Evolutionary conservation across 2,329 filamentous ascomycete species (phyloP).

Genomic region (Hypoxylon rubiginosum): DNA sequence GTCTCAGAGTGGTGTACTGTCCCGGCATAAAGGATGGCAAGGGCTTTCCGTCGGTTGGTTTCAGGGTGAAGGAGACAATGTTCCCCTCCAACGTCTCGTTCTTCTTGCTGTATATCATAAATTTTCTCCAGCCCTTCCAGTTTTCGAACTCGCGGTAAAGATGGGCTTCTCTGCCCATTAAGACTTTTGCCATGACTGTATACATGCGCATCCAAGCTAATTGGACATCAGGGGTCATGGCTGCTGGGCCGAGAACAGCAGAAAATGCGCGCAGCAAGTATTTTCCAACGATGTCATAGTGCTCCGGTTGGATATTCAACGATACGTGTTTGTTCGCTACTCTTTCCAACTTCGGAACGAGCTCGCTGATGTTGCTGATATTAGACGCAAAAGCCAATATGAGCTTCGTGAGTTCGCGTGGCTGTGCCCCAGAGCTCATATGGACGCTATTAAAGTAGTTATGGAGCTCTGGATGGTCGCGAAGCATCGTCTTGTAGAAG

Average conservation of each 20-base stretch:
- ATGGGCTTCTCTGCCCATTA: conserved; percentile 74
- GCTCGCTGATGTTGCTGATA: conserved; percentile 72
- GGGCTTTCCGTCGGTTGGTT: conserved; percentile 70
- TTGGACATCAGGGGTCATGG: conserved; percentile 73
- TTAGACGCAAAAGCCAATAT: conserved; percentile 79
- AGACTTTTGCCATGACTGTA: conserved; percentile 78
- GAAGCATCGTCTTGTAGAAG: conserved; percentile 79
- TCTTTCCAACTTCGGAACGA: conserved; percentile 66
- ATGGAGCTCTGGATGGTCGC: conserved; percentile 74
- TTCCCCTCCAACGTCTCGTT: conserved; percentile 70
- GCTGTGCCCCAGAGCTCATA: conserved; percentile 72
- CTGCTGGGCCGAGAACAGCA: conserved; percentile 74
- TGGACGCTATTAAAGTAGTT: conserved; percentile 79
- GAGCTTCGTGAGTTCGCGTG: conserved; percentile 54
- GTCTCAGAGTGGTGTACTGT: conserved; percentile 77
- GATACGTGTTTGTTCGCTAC: conserved; percentile 81
- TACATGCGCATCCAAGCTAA: conserved; percentile 80
- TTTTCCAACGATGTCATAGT: conserved; percentile 78
- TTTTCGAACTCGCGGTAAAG: conserved; percentile 72
- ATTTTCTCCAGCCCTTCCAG: conserved; percentile 77
- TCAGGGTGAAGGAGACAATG: conserved; percentile 78
- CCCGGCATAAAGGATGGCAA: conserved; percentile 76
- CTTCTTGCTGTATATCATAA: conserved; percentile 74
- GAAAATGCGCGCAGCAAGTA: conserved; percentile 77
- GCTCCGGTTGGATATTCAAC: conserved; percentile 75